phyloP scores from a whole-genome alignment of 2,329 filamentous ascomycete genomes.

The Diaporthe caulivora region DNA sequence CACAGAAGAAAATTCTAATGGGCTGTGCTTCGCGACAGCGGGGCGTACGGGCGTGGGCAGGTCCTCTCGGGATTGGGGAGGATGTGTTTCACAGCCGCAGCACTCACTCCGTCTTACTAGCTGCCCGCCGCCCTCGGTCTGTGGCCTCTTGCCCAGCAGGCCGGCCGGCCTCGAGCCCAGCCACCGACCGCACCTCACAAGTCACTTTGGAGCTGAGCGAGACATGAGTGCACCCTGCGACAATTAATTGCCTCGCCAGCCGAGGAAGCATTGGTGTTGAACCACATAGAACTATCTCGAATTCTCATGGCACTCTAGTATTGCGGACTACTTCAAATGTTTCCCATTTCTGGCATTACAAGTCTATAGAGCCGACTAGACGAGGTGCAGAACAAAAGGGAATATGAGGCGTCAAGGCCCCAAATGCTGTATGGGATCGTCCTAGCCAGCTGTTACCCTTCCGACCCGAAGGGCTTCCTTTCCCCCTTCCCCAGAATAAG shows the following conservation, averaged over 20 bases:
- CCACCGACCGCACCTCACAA: no score
- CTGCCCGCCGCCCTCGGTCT: not conserved
- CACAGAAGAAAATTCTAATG: not conserved
- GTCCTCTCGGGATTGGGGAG: slow-evolving; percentile 5
- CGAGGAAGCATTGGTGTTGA: not conserved
- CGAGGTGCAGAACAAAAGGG: slow-evolving; percentile 22
- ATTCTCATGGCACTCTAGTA: not conserved
- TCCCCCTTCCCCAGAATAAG: slow-evolving; percentile 17
- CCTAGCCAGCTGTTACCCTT: not conserved
- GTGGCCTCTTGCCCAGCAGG: slow-evolving; percentile 1
- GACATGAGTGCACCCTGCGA: not conserved
- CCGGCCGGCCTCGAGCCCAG: not conserved
- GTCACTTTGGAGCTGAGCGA: not conserved
- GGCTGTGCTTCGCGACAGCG: not conserved
- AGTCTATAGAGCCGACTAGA: slow-evolving; percentile 34
- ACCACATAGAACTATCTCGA: not conserved
- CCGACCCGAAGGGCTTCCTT: not conserved
- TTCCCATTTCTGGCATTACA: slow-evolving; percentile 33
- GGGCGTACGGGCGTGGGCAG: not conserved
- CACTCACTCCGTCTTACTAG: slow-evolving; percentile 16
- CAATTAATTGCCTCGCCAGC: not conserved
- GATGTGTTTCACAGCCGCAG: slow-evolving; percentile 14
- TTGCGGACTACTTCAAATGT: not conserved
- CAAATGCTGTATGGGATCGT: slow-evolving; percentile 22
- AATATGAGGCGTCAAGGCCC: not conserved